phyloP scores from a whole-genome alignment of 2,329 filamentous ascomycete genomes.

The Trichoderma cornu-damae region DNA sequence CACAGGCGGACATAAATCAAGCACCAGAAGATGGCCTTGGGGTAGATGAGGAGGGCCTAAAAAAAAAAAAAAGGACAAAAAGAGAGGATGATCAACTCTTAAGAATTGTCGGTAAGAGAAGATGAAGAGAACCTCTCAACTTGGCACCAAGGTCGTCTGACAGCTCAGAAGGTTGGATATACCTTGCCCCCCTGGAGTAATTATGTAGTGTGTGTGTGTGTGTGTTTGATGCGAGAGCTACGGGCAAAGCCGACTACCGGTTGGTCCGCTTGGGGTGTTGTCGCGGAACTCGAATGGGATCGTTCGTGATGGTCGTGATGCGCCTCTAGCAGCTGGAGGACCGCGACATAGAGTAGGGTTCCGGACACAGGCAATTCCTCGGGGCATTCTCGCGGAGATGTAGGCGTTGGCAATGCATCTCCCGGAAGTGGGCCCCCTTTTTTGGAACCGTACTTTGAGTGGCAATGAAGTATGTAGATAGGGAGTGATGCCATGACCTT shows the following conservation, averaged over 20 bases:
- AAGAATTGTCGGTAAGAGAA: not conserved
- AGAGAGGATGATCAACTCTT: not conserved
- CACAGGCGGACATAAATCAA: constrained; percentile 33
- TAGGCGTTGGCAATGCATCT: not conserved
- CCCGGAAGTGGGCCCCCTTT: constrained; percentile 6
- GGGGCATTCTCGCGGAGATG: constrained; percentile 10
- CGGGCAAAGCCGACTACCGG: not conserved
- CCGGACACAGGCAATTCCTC: not conserved
- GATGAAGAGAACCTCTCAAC: not conserved
- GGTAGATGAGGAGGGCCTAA: constrained; percentile 30
- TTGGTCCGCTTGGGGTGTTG: not conserved
- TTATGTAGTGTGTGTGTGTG: not conserved
- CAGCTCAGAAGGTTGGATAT: not conserved
- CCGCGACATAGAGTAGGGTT: not conserved
- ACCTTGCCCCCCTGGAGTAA: not conserved
- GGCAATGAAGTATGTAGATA: not conserved
- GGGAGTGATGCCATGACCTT: not conserved
- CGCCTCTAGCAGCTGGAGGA: not conserved
- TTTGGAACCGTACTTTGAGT: not conserved
- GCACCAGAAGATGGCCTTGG: constrained; percentile 36
- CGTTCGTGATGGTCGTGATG: not conserved
- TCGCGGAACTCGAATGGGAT: not conserved
- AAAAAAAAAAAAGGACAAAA: not conserved
- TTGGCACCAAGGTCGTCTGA: not conserved
- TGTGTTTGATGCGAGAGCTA: not conserved